A percentile compares a stretch with the other conserved stretches of the same genome.
These are phyloP conservation scores for Globisporangium carolinianum DNA, from an alignment of 352 stramenopile species.

Conservation along the genomic window DNA sequence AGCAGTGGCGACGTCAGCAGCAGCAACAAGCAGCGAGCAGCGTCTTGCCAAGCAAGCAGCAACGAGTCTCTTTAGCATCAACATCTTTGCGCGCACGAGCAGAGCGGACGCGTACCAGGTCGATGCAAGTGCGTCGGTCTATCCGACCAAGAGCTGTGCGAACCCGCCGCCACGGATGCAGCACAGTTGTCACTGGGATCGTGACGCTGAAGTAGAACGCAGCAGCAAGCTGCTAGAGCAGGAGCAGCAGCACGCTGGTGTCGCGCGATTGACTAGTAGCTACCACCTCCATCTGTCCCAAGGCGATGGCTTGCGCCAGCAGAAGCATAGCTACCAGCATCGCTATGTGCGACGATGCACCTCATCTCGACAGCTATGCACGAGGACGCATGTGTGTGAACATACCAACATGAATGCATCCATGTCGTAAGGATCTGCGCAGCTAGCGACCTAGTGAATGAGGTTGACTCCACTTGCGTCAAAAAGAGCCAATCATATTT, in stretches of 20 bases:
- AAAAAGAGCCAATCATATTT: too few relatives aligned
- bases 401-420: too few relatives aligned
- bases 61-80: slow-evolving; percentile 11
- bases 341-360: slow-evolving; percentile 6
- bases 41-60: slow-evolving; percentile 3
- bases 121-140: background rate
- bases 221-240: background rate
- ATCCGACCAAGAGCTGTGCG: too few relatives aligned
- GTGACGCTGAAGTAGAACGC: background rate
- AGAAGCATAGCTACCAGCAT: slow-evolving; percentile 14
- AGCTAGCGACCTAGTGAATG: too few relatives aligned
- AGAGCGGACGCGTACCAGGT: slow-evolving; percentile 1
- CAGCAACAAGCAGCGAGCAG: slow-evolving; percentile 1
- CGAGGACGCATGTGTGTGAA: too few relatives aligned
- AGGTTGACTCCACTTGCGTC: too few relatives aligned
- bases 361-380: too few relatives aligned
- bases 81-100: slow-evolving; percentile 11
- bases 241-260: background rate
- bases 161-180: too few relatives aligned
- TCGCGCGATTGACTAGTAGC: too few relatives aligned
- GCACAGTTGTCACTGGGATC: too few relatives aligned
- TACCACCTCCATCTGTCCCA: slow-evolving; percentile 3
- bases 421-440: too few relatives aligned
- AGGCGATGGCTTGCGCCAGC: slow-evolving; percentile 9
- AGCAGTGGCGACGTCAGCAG: background rate